These are phyloP conservation scores for Apiospora sp. DNA, from an alignment of 2,329 filamentous ascomycete genomes.

Conservation along the genomic window DNA sequence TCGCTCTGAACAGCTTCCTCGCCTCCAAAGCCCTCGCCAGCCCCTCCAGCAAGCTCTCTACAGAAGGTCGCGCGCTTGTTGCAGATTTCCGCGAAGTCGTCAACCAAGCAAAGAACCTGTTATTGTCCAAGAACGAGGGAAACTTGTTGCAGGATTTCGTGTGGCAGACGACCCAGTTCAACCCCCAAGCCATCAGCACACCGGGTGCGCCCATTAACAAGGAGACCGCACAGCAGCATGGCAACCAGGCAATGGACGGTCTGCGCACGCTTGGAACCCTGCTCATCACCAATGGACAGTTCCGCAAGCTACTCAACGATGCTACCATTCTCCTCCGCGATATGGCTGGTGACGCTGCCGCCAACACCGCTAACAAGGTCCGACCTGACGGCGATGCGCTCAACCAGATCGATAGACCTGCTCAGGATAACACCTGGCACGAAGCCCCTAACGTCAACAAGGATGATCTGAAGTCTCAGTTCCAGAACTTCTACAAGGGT, in stretches of 20 bases:
- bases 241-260: slow-evolving; percentile 82
- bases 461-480: slow-evolving; percentile 72
- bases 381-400: slow-evolving; percentile 82
- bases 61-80: slow-evolving; percentile 82
- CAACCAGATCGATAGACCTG: slow-evolving; percentile 79
- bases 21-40: slow-evolving; percentile 72
- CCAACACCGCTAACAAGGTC: slow-evolving; percentile 76
- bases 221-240: slow-evolving; percentile 81
- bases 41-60: slow-evolving; percentile 79
- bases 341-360: slow-evolving; percentile 89
- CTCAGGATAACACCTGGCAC: slow-evolving; percentile 93
- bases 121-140: slow-evolving; percentile 94
- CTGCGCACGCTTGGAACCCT: slow-evolving; percentile 88
- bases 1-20: slow-evolving; percentile 89
- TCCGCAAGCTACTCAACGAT: slow-evolving; percentile 88
- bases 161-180: slow-evolving; percentile 86
- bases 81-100: slow-evolving; percentile 81
- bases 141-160: slow-evolving; percentile 96
- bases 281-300: slow-evolving; percentile 94
- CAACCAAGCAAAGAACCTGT: slow-evolving; percentile 78
- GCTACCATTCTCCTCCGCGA: slow-evolving; percentile 83
- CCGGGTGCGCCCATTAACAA: slow-evolving; percentile 77
- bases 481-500: slow-evolving; percentile 68
- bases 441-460: slow-evolving; percentile 81
- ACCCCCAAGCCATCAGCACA: slow-evolving; percentile 64